Conservation (phyloP, 805 yeast genomes). For the Hanseniaspora mollemarum region DNA sequence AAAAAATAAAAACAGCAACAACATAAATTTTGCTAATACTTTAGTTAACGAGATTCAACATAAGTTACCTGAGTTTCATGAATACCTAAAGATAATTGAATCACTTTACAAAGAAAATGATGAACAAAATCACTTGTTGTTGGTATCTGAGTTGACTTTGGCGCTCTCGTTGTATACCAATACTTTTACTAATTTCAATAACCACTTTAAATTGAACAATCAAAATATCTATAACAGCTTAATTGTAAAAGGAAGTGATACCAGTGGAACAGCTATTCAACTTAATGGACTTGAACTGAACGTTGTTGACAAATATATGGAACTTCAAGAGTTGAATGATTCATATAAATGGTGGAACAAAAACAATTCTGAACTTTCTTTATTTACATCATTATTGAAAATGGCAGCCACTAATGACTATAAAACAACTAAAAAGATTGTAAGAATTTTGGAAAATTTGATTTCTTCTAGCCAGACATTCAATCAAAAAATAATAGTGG, state of each 20-base stretch:
- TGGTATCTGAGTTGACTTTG: slow-evolving; percentile 39
- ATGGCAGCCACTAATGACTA: slow-evolving; percentile 30
- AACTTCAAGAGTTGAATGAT: slow-evolving; percentile 44
- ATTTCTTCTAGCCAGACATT: slow-evolving; percentile 45
- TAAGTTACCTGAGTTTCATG: slow-evolving; percentile 9
- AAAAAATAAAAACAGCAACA: background rate
- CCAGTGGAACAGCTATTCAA: slow-evolving; percentile 13
- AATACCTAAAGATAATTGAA: slow-evolving; percentile 33
- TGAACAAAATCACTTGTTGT: slow-evolving; percentile 34
- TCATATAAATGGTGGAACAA: slow-evolving; percentile 73
- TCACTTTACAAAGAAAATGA: slow-evolving; percentile 36
- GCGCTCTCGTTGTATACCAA: slow-evolving; percentile 34
- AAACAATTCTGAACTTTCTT: slow-evolving; percentile 37
- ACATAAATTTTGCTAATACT: slow-evolving; percentile 3
- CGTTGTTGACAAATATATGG: slow-evolving; percentile 48
- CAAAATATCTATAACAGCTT: slow-evolving; percentile 30
- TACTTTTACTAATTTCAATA: slow-evolving; percentile 31
- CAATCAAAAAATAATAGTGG: slow-evolving; percentile 34
- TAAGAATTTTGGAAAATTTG: slow-evolving; percentile 39
- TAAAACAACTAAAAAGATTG: slow-evolving; percentile 35
- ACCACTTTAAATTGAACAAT: slow-evolving; percentile 26
- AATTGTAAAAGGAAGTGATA: slow-evolving; percentile 21
- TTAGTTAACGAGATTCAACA: slow-evolving; percentile 2
- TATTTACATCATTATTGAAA: slow-evolving; percentile 56
- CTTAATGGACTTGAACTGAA: slow-evolving; percentile 46